These are phyloP conservation scores for Fusarium chaquense DNA, from an alignment of 2,329 filamentous ascomycete genomes.

Conservation along the genomic window DNA sequence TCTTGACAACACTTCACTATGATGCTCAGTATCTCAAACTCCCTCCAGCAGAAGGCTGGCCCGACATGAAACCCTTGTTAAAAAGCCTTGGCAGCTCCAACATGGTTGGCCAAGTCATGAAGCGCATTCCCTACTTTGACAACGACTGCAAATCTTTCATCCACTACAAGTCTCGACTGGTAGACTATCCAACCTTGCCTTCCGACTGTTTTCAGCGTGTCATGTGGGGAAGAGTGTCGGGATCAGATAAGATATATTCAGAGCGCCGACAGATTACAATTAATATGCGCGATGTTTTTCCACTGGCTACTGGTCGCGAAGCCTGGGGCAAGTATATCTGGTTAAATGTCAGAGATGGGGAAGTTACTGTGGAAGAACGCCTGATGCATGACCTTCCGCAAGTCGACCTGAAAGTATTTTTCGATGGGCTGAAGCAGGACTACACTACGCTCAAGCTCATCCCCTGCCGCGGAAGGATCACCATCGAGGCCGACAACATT, in stretches of 20 bases:
- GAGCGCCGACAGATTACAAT: neutral
- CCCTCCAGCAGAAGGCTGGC: conserved; percentile 2
- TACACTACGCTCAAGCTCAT: neutral
- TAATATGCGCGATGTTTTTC: neutral
- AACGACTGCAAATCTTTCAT: neutral
- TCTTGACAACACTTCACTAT: conserved; percentile 7
- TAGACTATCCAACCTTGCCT: conserved; percentile 8
- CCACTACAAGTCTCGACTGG: conserved; percentile 5
- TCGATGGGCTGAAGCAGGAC: neutral
- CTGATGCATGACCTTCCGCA: neutral
- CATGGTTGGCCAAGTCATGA: neutral
- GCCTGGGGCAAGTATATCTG: neutral
- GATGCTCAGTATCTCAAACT: conserved; percentile 6
- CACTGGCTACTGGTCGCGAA: neutral
- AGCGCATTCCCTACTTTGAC: conserved; percentile 5
- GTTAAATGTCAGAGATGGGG: neutral
- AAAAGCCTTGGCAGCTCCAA: neutral
- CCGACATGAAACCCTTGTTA: neutral
- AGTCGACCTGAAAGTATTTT: conserved; percentile 1
- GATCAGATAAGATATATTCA: neutral
- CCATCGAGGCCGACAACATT: neutral
- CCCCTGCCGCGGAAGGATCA: neutral
- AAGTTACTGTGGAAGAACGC: neutral
- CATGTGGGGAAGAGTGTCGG: neutral
- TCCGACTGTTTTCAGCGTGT: neutral